phyloP scores from a whole-genome alignment of 2,329 filamentous ascomycete genomes.

The Polychaeton citri region DNA sequence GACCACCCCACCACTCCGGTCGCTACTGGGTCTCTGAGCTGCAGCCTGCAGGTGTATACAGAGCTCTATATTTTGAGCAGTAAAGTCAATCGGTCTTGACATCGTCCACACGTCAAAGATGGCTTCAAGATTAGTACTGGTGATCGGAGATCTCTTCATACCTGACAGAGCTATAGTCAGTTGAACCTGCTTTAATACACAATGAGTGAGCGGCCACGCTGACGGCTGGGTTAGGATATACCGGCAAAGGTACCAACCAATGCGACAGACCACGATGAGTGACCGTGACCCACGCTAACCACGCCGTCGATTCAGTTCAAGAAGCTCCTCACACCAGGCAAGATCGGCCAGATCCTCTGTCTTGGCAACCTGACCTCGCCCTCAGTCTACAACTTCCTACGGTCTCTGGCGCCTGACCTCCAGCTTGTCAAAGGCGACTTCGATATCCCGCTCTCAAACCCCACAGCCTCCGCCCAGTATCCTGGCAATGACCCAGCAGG shows the following conservation, averaged over 20 bases:
- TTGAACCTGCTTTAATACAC: conserved; percentile 7
- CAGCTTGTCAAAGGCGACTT: conserved; percentile 60
- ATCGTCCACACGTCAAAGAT: conserved; percentile 24
- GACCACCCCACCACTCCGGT: neutral
- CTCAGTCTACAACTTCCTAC: conserved; percentile 44
- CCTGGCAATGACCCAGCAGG: neutral
- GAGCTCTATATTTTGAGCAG: too few species aligned
- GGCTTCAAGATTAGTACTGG: conserved; percentile 81
- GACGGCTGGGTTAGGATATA: conserved; percentile 46
- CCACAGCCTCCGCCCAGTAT: conserved; percentile 17
- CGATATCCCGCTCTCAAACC: conserved; percentile 52
- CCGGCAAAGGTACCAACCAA: conserved; percentile 58
- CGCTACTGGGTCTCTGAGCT: neutral
- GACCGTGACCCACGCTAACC: neutral
- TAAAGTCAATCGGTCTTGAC: too few species aligned
- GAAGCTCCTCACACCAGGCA: conserved; percentile 45
- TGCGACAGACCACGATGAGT: conserved; percentile 8
- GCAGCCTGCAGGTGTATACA: neutral
- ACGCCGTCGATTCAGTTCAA: conserved; percentile 28
- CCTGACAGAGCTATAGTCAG: conserved; percentile 71
- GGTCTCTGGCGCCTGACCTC: conserved; percentile 44
- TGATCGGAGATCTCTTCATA: conserved; percentile 88
- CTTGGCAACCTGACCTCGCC: conserved; percentile 45
- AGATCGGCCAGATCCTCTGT: conserved; percentile 45
- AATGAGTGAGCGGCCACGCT: conserved; percentile 8